Evolutionary conservation across 495 filamentous ascomycete genomes (phyloP).

Genomic region (Physcia stellaris): DNA sequence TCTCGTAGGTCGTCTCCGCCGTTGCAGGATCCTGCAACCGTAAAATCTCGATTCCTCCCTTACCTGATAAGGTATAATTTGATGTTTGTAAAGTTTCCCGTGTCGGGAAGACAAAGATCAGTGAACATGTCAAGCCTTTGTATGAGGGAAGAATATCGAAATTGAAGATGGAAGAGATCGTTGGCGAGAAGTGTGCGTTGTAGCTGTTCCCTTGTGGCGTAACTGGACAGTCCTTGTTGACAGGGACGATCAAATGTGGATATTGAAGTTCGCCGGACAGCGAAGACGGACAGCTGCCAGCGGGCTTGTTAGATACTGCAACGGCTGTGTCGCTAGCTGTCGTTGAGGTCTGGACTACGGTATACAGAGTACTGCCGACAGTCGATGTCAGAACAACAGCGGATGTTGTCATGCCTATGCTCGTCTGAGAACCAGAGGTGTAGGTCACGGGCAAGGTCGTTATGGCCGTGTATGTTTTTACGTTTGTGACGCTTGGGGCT

Average conservation of each 20-base stretch:
- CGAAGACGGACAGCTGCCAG: constrained; percentile 32
- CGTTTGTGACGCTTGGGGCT: constrained; percentile 1
- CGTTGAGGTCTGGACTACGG: no score
- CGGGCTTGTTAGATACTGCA: not conserved
- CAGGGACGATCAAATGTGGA: constrained; percentile 54
- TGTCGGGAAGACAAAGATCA: constrained; percentile 53
- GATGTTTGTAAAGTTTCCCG: constrained; percentile 38
- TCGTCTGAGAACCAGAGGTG: not conserved
- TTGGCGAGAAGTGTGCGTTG: constrained; percentile 39
- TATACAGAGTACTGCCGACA: not conserved
- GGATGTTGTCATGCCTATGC: not conserved
- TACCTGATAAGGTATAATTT: constrained; percentile 40
- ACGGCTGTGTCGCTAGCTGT: not conserved
- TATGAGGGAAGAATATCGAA: constrained; percentile 47
- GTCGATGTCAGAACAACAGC: not conserved
- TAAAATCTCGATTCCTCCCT: constrained; percentile 41
- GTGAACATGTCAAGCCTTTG: constrained; percentile 44
- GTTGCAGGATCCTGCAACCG: constrained; percentile 27
- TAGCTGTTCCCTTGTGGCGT: constrained; percentile 33
- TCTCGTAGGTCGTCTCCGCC: constrained; percentile 35
- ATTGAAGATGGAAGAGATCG: constrained; percentile 50
- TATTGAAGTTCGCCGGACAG: constrained; percentile 40
- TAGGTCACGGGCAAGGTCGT: not conserved
- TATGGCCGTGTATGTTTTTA: not conserved
- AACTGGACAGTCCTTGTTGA: constrained; percentile 42